Base-by-base conservation (phyloP, 2,329 filamentous ascomycete genomes). In the Penicillium rolfsii region DNA sequence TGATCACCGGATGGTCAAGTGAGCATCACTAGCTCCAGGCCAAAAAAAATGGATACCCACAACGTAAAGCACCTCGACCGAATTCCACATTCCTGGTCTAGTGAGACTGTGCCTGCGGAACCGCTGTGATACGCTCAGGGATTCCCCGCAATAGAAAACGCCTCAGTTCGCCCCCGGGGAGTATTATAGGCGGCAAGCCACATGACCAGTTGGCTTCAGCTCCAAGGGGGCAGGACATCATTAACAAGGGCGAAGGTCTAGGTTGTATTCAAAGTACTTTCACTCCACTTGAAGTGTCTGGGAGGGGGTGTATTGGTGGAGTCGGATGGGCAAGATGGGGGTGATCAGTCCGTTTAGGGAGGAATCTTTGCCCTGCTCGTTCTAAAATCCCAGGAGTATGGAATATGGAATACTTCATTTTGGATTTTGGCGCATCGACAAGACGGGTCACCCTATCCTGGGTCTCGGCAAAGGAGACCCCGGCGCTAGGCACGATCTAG, bases 111-210 rank as follows among this genome's bases (percentile, higher is more conserved):
- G 52, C 36, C 52, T 61, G 58, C 56, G 63, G 63, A 62, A 60
- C 57, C 59, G 50, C 58, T 56, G 64, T 69, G 67, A 70, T 69
- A 69, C 67, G 67, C 62, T 50, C 67, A 69, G 60, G 64, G 67
- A 64, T 70, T 70, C 67, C 67, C 67, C 67, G 67, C 67, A 70
- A 69, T 64, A 57, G 24, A 58, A 60, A 59, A 41, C 35, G 57
- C 58, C 57, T 56, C 58, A 60, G 43, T 58, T 64, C 59, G 58
- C 49, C 57, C 57, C 52, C 41, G 46, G 58, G 52, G 56, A 59
- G 53, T 59, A 64, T 35, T 58, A 45, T 26, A 22, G 22, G 46
- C 59, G 55, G 55, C 55, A 46, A 62, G 60, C 61, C 67, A 67
- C 65, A 68, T 68, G 65, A 69, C 67, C 57, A 43, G 56, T 59